Evolutionary conservation across 176 grass and related monocot species (phyloP).

Genomic region (Aegilops bicornis): DNA sequence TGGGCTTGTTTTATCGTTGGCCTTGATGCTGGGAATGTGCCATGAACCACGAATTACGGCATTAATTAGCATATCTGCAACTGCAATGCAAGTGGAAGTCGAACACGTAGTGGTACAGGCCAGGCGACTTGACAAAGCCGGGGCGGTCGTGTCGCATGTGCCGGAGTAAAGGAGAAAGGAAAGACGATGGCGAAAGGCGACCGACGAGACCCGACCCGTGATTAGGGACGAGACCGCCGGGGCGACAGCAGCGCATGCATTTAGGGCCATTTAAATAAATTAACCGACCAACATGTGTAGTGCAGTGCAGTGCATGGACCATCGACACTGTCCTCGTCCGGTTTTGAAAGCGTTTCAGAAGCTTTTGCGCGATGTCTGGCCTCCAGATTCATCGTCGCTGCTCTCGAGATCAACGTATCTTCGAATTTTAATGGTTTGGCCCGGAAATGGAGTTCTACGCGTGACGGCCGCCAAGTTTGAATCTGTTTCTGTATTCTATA

Average conservation of each 20-base stretch:
- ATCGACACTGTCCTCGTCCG: background rate
- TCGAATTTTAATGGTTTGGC: background rate
- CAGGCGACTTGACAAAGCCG: background rate
- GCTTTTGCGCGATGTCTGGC: background rate
- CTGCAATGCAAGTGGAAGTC: background rate
- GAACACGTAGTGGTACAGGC: background rate
- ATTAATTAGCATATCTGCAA: background rate
- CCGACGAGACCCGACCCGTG: background rate
- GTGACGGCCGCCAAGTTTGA: background rate
- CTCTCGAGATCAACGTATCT: background rate
- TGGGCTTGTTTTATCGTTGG: too few relatives aligned
- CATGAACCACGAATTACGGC: background rate
- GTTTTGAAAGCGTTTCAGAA: background rate
- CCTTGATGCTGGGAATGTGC: too few relatives aligned
- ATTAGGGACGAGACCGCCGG: constrained; percentile 9
- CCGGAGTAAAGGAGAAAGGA: background rate
- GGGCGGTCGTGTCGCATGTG: background rate
- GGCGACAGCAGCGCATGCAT: background rate
- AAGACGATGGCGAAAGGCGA: background rate
- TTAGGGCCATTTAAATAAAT: background rate
- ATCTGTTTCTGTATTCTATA: background rate
- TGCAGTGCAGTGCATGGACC: background rate
- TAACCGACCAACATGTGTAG: background rate
- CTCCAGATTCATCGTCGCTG: background rate
- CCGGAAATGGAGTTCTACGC: background rate